These are phyloP conservation scores for Papiliotrema nemorosa DNA, from an alignment of 1,284 basidiomycete species.

Conservation along the genomic window DNA sequence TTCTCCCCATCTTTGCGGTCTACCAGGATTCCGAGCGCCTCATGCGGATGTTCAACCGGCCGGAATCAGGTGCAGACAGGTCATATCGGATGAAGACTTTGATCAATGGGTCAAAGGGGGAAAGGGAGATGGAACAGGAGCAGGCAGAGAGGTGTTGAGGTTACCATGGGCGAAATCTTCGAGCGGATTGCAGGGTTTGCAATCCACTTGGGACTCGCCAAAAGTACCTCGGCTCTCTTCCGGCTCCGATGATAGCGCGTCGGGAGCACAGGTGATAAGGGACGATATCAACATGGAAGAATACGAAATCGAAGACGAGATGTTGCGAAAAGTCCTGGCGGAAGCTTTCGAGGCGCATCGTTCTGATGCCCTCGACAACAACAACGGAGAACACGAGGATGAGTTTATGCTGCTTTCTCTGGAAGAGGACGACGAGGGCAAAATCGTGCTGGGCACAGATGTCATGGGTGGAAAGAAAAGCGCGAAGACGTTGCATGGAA, in stretches of 20 bases:
- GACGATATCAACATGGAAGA: not conserved
- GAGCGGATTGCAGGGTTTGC: not conserved
- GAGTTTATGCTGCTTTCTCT: slow-evolving; percentile 3
- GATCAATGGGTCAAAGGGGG: slow-evolving; percentile 9
- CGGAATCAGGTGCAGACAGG: slow-evolving; percentile 42
- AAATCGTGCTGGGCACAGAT: not conserved
- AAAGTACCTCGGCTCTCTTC: no score
- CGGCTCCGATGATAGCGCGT: no score
- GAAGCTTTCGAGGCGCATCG: not conserved
- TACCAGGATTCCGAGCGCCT: slow-evolving; percentile 80
- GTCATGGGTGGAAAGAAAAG: not conserved
- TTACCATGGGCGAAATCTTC: not conserved
- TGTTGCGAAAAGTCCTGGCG: not conserved
- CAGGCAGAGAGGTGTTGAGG: not conserved
- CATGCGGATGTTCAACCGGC: slow-evolving; percentile 34
- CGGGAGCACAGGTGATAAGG: no score
- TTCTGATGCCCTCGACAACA: no score
- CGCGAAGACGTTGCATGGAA: not conserved
- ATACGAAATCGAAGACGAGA: not conserved
- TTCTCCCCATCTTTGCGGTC: slow-evolving; percentile 83
- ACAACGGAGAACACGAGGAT: not conserved
- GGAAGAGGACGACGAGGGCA: slow-evolving; percentile 8
- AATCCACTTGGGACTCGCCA: no score
- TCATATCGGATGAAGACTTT: slow-evolving; percentile 39
- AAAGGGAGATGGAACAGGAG: not conserved